Evolutionary conservation across 106 monocot genomes (phyloP).

Genomic region (Dioscorea dumetorum): DNA sequence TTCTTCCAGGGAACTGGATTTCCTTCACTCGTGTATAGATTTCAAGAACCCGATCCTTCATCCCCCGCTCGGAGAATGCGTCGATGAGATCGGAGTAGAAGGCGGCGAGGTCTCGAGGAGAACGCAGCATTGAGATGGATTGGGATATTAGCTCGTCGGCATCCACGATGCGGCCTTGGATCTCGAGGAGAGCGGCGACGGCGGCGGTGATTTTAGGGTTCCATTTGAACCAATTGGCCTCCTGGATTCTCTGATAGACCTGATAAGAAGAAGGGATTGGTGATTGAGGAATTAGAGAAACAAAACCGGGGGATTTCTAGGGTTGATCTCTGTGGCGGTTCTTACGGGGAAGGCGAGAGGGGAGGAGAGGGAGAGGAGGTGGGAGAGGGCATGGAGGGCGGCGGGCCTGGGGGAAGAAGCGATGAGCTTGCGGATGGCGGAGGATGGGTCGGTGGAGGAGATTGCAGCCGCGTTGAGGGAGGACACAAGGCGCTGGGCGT

Average conservation of each 20-base stretch:
- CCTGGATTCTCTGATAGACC: constrained; percentile 40
- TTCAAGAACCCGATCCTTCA: constrained; percentile 23
- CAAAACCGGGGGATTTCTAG: background rate
- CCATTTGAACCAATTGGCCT: constrained; percentile 62
- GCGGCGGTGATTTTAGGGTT: constrained; percentile 52
- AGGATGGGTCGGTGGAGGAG: constrained; percentile 14
- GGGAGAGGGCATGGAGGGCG: constrained; percentile 60
- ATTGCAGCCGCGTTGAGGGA: constrained; percentile 39
- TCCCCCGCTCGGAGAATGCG: constrained; percentile 27
- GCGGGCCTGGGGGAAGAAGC: constrained; percentile 53
- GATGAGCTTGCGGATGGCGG: constrained; percentile 55
- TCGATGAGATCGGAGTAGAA: constrained; percentile 79
- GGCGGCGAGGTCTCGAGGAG: constrained; percentile 27
- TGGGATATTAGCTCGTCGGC: constrained; percentile 46
- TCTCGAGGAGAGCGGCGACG: constrained; percentile 50
- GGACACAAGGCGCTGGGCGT: constrained; percentile 43
- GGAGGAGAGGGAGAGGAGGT: constrained; percentile 46
- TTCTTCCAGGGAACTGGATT: constrained; percentile 18
- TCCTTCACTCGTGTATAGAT: constrained; percentile 13
- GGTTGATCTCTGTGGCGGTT: background rate
- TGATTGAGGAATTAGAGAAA: background rate
- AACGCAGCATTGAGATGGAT: constrained; percentile 17
- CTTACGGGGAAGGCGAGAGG: constrained; percentile 40
- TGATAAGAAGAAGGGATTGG: constrained; percentile 8
- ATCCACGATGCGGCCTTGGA: constrained; percentile 18